Base-by-base conservation (phyloP, 1,284 basidiomycete species). In the Coniferiporia weirii region DNA sequence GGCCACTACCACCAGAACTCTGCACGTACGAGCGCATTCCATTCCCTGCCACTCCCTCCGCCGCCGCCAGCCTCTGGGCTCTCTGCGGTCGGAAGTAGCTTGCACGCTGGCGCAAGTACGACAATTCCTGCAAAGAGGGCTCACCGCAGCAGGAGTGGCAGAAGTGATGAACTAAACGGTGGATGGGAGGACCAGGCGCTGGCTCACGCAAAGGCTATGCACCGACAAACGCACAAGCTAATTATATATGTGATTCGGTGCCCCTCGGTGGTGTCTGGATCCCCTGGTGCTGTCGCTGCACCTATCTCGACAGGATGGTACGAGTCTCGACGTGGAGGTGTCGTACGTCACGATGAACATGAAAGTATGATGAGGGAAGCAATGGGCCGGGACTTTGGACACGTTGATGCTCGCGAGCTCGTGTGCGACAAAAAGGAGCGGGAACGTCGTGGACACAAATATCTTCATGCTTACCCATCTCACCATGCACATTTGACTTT, bases 31-130 rank as follows among this genome's bases (percentile, higher is more conserved):
- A 47, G 36, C 7, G 13, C 59, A 20, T 59, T 59, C 46, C 57
- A 45, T 20, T 38, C 45, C 17, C 52, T 59, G n/a, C 56, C 56
- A 0, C 59, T 61, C 22, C 59, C 59, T 12, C 59, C 59, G 6
- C 59, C 59, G 6, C 59, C 59, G 4, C 35, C 53, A n/a, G 59
- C 59, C 12, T 34, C 54, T 17, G 53, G 52, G 12, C 36, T 54
- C 7, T 52, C 48, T 10, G 8, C 57, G 9, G 4, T 44, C 10
- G 48, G 34, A 17, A 47, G 38, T 7, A 9, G 12, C 15, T 40
- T 40, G 15, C 38, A 12, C 38, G 38, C 38, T 7, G 38, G 38
- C 38, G 38, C 38, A 12, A 15, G 38, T 40, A 7, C 56, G 3
- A 44, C 52, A 6, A 46, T 59, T 36, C 57, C 57, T 20, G 52